Base-by-base conservation (phyloP, 495 filamentous ascomycete genomes). In the Xylaria grammica region DNA sequence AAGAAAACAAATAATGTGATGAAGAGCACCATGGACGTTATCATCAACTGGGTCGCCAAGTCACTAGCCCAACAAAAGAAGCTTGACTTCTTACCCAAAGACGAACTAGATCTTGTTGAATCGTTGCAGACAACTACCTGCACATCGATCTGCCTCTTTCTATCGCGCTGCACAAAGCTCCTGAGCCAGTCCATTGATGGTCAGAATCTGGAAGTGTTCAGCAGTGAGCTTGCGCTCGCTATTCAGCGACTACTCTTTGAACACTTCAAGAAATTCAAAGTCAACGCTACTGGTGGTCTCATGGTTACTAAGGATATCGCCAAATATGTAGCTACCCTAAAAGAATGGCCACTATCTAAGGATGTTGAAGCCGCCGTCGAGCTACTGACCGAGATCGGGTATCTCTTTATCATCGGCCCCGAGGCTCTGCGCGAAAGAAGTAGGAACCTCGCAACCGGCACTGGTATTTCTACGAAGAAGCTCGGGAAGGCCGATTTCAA, bases 271-370 rank as follows among this genome's bases (percentile, higher is more conserved):
- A 92, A 91, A 67, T 98, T 96, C 78, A 85, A 85, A 48, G 92
- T 98, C 44, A 96, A 91, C 73, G 91, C 93, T 34, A 90, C 93
- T 0, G 96, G 96, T 50, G 95, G 92, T 0, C 83, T 99, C 45
- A 94, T 97, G 86, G 92, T 98, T 27, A 93, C 90, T 51, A 97
- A 97, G 82, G 96, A 99, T 74, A 90, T 97, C 68, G 92, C 91
- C 17, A 91, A 90, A 68, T 99, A 99, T 73, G 88, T 91, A 5
- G 87, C 92, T 50, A 81, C 96, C 24, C 81, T 98, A 48, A 86
- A 89, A 60, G 89, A 87, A 48, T 96, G 92, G 90, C 86, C 89
- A 22, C 82, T 94, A 17, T 75, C 78, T 32, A 90, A 90, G 66
- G 89, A 91, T 44, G 84, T 92, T 32, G 86, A 87, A 68, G 82